Evolutionary conservation across 2,329 filamentous ascomycete species (phyloP).

Genomic region (Fusarium newnesense): DNA sequence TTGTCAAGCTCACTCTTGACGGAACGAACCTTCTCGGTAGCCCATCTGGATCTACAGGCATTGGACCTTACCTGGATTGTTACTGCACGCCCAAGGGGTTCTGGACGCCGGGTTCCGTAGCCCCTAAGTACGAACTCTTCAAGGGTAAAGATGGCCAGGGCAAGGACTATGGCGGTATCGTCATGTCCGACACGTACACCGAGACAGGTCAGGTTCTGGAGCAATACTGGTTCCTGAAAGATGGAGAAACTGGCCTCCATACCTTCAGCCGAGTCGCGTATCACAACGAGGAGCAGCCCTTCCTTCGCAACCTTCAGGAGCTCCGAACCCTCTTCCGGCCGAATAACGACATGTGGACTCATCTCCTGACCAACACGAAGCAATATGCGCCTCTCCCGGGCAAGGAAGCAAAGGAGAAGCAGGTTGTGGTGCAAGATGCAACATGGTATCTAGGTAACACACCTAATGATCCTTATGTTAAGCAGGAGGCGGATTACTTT

Average conservation of each 20-base stretch:
- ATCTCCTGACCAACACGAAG: slow-evolving; percentile 66
- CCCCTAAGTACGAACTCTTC: slow-evolving; percentile 56
- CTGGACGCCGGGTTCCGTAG: slow-evolving; percentile 66
- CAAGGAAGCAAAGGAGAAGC: slow-evolving; percentile 47
- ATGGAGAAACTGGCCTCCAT: slow-evolving; percentile 71
- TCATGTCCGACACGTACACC: slow-evolving; percentile 68
- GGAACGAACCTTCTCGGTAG: slow-evolving; percentile 62
- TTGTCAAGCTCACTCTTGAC: slow-evolving; percentile 51
- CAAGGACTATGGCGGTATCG: slow-evolving; percentile 65
- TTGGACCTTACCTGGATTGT: slow-evolving; percentile 70
- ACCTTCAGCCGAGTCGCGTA: slow-evolving; percentile 70
- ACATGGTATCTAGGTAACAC: slow-evolving; percentile 69
- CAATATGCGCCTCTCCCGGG: slow-evolving; percentile 62
- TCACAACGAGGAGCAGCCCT: slow-evolving; percentile 65
- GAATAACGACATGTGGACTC: slow-evolving; percentile 69
- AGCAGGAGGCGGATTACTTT: slow-evolving; percentile 68
- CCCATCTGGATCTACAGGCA: slow-evolving; percentile 51
- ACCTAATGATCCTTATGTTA: slow-evolving; percentile 64
- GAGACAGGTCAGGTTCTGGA: slow-evolving; percentile 68
- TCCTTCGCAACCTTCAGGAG: slow-evolving; percentile 68
- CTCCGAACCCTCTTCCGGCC: slow-evolving; percentile 70
- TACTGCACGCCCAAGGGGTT: slow-evolving; percentile 69
- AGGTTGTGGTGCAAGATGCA: slow-evolving; percentile 69
- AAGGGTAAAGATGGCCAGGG: slow-evolving; percentile 59
- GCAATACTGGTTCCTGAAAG: slow-evolving; percentile 73